Evolutionary conservation across 164 flowering plant genomes (phyloP).

Genomic region (Vitis amurensis): DNA sequence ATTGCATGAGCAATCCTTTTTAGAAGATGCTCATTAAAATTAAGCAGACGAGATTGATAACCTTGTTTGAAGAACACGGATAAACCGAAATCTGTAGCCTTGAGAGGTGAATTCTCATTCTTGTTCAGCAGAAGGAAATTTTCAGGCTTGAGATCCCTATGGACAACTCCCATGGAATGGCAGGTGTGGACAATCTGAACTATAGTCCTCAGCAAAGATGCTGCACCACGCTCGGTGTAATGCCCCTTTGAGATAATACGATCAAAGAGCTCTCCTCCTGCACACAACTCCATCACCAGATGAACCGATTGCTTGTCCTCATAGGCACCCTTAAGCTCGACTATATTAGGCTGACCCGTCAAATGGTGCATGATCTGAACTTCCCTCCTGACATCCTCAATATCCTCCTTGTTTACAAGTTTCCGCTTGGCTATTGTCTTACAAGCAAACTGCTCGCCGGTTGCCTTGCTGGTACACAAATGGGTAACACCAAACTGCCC

Average conservation of each 20-base stretch:
- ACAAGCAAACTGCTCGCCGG: constrained; percentile 75
- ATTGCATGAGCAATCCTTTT: too few species aligned
- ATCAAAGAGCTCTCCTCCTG: constrained; percentile 80
- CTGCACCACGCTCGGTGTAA: constrained; percentile 67
- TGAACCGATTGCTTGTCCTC: constrained; percentile 76
- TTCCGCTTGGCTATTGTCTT: constrained; percentile 79
- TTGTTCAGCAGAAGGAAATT: constrained; percentile 62
- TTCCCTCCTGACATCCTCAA: constrained; percentile 74
- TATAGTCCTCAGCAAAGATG: constrained; percentile 56
- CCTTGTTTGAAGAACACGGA: constrained; percentile 72
- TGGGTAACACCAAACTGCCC: constrained; percentile 86
- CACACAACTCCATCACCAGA: constrained; percentile 83
- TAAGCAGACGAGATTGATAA: constrained; percentile 2
- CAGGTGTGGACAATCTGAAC: constrained; percentile 73
- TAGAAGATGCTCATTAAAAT: too few species aligned
- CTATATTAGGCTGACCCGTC: constrained; percentile 72
- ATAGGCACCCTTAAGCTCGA: constrained; percentile 73
- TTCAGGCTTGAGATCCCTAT: constrained; percentile 79
- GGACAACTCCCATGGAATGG: constrained; percentile 74
- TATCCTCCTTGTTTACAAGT: constrained; percentile 59
- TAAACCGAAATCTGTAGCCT: constrained; percentile 74
- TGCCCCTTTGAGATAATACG: constrained; percentile 70
- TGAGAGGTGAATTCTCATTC: constrained; percentile 63
- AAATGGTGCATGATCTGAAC: constrained; percentile 81
- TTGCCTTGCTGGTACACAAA: constrained; percentile 57